Conservation (phyloP, 441 rosid species). For the Erodium moschatum region DNA sequence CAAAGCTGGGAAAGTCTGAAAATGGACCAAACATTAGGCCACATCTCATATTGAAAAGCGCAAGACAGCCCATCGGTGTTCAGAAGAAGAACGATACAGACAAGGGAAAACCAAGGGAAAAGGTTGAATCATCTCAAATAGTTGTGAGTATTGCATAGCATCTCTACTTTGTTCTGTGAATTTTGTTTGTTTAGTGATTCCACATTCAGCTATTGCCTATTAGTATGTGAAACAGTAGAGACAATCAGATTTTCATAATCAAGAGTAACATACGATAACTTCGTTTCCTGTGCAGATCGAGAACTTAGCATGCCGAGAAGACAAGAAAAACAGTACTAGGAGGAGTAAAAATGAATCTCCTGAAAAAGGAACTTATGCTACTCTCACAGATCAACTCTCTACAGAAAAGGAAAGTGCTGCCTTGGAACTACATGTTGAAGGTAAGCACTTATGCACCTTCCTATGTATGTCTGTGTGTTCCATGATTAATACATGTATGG, state of each 20-base stretch:
- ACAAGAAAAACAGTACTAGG: slow-evolving; percentile 20
- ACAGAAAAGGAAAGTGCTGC: slow-evolving; percentile 26
- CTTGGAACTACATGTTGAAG: slow-evolving; percentile 34
- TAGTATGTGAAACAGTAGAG: too few relatives aligned
- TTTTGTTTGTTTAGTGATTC: not conserved
- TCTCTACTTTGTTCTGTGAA: not conserved
- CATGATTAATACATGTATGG: too few relatives aligned
- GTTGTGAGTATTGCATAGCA: slow-evolving; percentile 26
- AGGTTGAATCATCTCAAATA: slow-evolving; percentile 18
- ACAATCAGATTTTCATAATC: not conserved
- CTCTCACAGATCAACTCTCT: slow-evolving; percentile 9
- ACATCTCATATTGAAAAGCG: slow-evolving; percentile 23
- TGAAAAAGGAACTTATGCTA: slow-evolving; percentile 13
- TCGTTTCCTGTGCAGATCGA: slow-evolving; percentile 36
- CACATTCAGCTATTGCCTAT: not conserved
- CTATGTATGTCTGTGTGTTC: not conserved
- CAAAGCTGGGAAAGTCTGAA: slow-evolving; percentile 30
- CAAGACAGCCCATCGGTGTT: slow-evolving; percentile 14
- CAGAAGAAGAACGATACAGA: slow-evolving; percentile 16
- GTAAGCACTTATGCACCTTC: slow-evolving; percentile 25
- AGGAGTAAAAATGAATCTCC: slow-evolving; percentile 18
- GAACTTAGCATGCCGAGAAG: slow-evolving; percentile 30
- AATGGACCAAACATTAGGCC: slow-evolving; percentile 25
- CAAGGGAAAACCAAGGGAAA: slow-evolving; percentile 24
- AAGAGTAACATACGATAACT: slow-evolving; percentile 7